Percentiles rank a stretch among this genome's conserved stretches.
Conservation (phyloP, 225 moss, liverwort and hornwort species). For the Neckera pumila region DNA sequence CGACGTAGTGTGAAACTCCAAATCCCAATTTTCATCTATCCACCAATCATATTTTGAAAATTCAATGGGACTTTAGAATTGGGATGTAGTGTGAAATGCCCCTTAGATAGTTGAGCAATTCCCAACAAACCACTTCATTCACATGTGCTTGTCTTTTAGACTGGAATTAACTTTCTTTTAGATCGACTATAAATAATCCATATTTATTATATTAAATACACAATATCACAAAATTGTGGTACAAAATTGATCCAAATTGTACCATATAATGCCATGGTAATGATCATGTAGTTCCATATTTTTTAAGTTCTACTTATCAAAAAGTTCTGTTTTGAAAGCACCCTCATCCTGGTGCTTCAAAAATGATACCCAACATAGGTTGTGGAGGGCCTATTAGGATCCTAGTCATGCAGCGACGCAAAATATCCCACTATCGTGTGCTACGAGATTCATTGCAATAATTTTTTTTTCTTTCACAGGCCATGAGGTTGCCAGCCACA, state of each 20-base stretch:
- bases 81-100: too few species aligned
- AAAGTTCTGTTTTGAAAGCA: neutral
- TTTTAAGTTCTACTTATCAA: neutral
- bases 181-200: neutral
- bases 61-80: rapidly evolving
- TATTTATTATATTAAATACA: neutral
- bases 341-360: rapidly evolving
- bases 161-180: neutral
- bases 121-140: neutral
- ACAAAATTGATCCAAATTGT: neutral
- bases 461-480: too few species aligned
- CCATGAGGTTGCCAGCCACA: rapidly evolving
- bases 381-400: rapidly evolving
- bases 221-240: neutral
- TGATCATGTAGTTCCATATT: neutral
- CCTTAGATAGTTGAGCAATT: neutral
- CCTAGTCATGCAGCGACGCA: rapidly evolving
- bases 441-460: too few species aligned
- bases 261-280: neutral
- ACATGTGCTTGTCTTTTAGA: neutral
- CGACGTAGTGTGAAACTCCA: rapidly evolving
- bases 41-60: neutral
- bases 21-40: neutral
- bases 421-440: too few species aligned
- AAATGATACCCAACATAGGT: rapidly evolving